Conservation (phyloP, 345 rosid species). For the Citrus sinensis region DVS_A1.0 CM039169.1:32784501-32785000, state of each 20-base stretch:
- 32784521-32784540: background rate
- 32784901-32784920: constrained; percentile 27
- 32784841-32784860: background rate
- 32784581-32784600: background rate
- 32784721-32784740: background rate
- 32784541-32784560: background rate
- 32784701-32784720: background rate
- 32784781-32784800: background rate
- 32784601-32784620: background rate
- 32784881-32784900: constrained; percentile 12
- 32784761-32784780: background rate
- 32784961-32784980: constrained; percentile 6
- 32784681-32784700: background rate
- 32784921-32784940: constrained; percentile 12
- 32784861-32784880: background rate
- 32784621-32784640: background rate
- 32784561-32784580: background rate
- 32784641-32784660: too few species aligned
- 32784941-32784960: constrained; percentile 12
- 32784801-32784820: background rate
- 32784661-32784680: too few species aligned
- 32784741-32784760: background rate
- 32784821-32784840: background rate
- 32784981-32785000: constrained; percentile 14
- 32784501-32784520: background rate